Percentiles rank a stretch among this genome's conserved stretches.
Conservation (phyloP, 2,329 filamentous ascomycete species). For the Cercospora zeina region DNA sequence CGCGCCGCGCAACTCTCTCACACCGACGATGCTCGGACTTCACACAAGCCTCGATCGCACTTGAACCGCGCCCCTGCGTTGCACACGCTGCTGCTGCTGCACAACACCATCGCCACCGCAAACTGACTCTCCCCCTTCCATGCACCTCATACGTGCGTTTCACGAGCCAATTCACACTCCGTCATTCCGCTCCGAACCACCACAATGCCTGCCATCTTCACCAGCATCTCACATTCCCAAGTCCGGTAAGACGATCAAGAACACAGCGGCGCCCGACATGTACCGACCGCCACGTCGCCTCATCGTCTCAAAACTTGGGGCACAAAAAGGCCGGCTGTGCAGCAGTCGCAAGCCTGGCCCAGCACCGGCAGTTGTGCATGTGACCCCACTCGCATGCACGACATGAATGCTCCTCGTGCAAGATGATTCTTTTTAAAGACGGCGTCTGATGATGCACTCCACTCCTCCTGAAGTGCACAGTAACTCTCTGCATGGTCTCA, state of each 20-base stretch:
- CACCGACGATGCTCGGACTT: neutral
- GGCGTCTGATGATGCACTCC: neutral
- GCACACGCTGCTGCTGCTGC: constrained; percentile 6
- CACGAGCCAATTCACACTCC: neutral
- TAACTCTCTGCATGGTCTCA: neutral
- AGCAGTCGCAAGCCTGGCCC: neutral
- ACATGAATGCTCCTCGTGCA: constrained; percentile 16
- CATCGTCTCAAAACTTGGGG: neutral
- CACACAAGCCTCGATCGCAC: neutral
- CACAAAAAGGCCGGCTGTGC: neutral
- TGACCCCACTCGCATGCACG: constrained; percentile 10
- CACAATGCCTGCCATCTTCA: constrained; percentile 1
- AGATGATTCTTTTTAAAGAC: neutral
- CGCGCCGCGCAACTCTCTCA: constrained; percentile 9
- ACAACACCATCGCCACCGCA: neutral
- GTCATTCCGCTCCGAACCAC: neutral
- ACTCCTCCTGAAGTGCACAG: constrained; percentile 1
- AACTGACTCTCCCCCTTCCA: neutral
- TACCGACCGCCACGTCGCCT: neutral
- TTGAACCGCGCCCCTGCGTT: neutral
- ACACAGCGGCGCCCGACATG: neutral
- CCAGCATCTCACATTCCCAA: neutral
- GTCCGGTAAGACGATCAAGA: neutral
- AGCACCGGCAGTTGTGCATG: neutral
- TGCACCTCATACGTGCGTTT: neutral